These are phyloP conservation scores for Paramecium caudatum DNA, from an alignment of 73 alveolate species.

Conservation along the genomic window DNA sequence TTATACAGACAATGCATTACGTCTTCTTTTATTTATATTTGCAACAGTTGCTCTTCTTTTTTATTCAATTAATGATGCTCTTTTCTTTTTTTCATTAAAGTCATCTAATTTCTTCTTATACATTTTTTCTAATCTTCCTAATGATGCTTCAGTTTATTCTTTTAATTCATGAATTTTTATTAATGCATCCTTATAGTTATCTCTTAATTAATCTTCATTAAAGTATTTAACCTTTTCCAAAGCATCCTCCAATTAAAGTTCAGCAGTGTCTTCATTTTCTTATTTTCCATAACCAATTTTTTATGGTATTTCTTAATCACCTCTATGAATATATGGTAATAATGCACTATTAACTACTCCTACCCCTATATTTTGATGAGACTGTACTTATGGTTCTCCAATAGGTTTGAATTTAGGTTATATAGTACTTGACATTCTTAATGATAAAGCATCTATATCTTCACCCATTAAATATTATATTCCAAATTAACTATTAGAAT, in stretches of 20 bases:
- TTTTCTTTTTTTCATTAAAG: background rate
- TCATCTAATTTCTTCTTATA: slow-evolving; percentile 34
- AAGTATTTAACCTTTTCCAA: slow-evolving; percentile 31
- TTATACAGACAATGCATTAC: background rate
- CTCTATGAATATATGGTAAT: background rate
- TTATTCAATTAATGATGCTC: background rate
- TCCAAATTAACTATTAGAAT: background rate
- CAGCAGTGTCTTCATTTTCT: background rate
- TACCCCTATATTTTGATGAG: background rate
- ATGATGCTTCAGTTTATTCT: background rate
- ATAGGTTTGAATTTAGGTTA: background rate
- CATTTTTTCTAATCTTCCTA: slow-evolving; percentile 30
- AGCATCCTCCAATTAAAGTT: background rate
- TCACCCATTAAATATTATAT: slow-evolving; percentile 54
- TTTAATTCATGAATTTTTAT: slow-evolving; percentile 36
- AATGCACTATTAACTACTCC: background rate
- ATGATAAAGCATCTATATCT: slow-evolving; percentile 43
- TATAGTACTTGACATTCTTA: slow-evolving; percentile 31
- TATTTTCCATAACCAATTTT: background rate
- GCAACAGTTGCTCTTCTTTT: slow-evolving; percentile 14
- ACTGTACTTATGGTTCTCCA: background rate
- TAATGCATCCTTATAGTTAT: slow-evolving; percentile 42
- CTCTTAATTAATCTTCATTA: background rate
- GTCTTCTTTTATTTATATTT: slow-evolving; percentile 30
- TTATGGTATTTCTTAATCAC: slow-evolving; percentile 10